Evolutionary conservation across 2,329 filamentous ascomycete species (phyloP), one percentile per base, ranked within the genome.

Genomic region (Venturia nashicola): DNA sequence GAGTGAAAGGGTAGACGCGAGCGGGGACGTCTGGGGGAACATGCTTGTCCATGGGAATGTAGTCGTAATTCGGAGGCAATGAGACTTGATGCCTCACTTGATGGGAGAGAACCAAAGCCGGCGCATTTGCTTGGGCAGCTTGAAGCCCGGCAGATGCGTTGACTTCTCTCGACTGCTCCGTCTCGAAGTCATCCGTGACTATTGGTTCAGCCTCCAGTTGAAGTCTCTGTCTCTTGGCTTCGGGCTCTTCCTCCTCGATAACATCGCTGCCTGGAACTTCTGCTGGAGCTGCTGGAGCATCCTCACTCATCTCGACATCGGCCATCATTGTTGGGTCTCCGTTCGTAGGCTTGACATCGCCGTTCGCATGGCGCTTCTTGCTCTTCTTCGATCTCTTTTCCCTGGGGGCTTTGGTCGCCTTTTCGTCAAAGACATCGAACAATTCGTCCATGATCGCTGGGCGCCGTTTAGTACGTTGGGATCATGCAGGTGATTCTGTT

Each of bases 1-100:
- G 86, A 65, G 90, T 90, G 79, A 99, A 99, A 11, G 86, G 84
- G 81, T 89, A 99, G 42, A 81, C 85, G 67, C 90, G 84, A 23
- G 94, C 94, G 1, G 94, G 94, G 67, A 89, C 86, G 65, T 87
- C 88, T 12, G 93, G 91, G n/a, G 91, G 80, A 75, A 91, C 91
- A 80, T 99, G 94, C 76, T 96, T 83, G 27, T 91, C 95, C 62
- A 99, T 90, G n/a, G 93, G 93, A 20, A 96, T 82, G 73, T 96
- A 97, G 74, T 92, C 88, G 79, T 96, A 96, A 73, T 96, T 90
- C 11, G 93, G 92, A 2, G 94, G 94, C 23, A 99, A 81, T 14
- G 94, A 90, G 69, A 97, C 94, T 77, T 99, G 93, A 80, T 99
- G 94, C 76, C 96, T 92, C 70, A 99, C 96, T 78, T 99, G 96